phyloP scores from a whole-genome alignment of 768 basidiomycete genomes.

The Nidularia pulvinata region DNA sequence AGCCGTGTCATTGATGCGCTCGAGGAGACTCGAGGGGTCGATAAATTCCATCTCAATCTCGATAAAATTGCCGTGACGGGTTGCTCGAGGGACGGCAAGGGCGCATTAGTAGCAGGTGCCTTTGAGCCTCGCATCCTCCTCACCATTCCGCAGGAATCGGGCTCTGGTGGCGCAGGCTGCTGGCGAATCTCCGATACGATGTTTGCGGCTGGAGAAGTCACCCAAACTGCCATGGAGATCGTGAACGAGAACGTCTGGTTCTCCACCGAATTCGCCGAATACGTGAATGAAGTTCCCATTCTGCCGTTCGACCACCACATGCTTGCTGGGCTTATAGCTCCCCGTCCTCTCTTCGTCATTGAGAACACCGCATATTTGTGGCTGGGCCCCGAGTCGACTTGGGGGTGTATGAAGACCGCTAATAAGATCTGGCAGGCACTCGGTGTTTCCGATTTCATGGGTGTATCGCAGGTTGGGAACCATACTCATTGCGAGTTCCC shows the following conservation, averaged over 20 bases:
- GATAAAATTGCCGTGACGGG: slow-evolving; percentile 53
- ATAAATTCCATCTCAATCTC: slow-evolving; percentile 42
- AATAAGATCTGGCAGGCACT: slow-evolving; percentile 51
- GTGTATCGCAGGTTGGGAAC: slow-evolving; percentile 52
- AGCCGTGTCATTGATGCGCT: slow-evolving; percentile 62
- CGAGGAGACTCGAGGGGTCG: slow-evolving; percentile 36
- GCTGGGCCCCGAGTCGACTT: slow-evolving; percentile 50
- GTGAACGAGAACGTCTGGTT: slow-evolving; percentile 66
- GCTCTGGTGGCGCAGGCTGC: slow-evolving; percentile 58
- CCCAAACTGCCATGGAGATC: slow-evolving; percentile 59
- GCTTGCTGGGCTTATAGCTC: slow-evolving; percentile 55
- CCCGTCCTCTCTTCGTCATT: slow-evolving; percentile 49
- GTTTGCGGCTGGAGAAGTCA: slow-evolving; percentile 35
- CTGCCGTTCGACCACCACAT: slow-evolving; percentile 64
- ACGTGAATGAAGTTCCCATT: slow-evolving; percentile 37
- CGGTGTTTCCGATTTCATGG: slow-evolving; percentile 43
- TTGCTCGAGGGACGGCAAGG: slow-evolving; percentile 63
- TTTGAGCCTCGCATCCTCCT: slow-evolving; percentile 59
- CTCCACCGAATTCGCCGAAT: slow-evolving; percentile 46
- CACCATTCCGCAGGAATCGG: slow-evolving; percentile 64
- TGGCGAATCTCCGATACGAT: slow-evolving; percentile 58
- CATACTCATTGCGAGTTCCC: slow-evolving; percentile 61
- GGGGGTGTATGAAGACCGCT: slow-evolving; percentile 50
- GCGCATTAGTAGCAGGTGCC: slow-evolving; percentile 57
- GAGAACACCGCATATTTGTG: slow-evolving; percentile 59